Conservation (phyloP, 2,329 filamentous ascomycete species). For the Cadophora sp. region DNA sequence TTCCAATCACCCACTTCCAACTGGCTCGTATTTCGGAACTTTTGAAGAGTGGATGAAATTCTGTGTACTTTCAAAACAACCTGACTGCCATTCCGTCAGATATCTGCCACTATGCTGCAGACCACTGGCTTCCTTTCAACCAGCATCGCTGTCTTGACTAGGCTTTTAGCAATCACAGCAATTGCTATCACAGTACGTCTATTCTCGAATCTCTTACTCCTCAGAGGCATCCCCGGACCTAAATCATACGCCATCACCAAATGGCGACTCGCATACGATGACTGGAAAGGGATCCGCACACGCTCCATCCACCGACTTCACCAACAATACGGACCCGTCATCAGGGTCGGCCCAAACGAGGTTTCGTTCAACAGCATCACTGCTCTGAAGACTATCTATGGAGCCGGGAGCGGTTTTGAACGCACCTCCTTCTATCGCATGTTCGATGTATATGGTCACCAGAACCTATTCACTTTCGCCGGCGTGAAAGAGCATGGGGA, state of each 20-base stretch:
- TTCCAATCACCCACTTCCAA: not conserved
- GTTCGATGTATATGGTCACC: constrained; percentile 60
- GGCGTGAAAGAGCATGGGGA: constrained; percentile 52
- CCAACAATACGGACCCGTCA: constrained; percentile 30
- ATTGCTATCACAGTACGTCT: not conserved
- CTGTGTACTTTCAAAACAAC: not conserved
- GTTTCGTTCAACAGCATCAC: constrained; percentile 47
- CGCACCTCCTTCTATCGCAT: constrained; percentile 56
- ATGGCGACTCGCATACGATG: constrained; percentile 34
- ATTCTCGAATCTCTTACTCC: constrained; percentile 18
- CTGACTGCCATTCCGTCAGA: not conserved
- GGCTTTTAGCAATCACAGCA: not conserved
- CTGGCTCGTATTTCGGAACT: not conserved
- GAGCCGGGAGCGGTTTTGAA: constrained; percentile 57
- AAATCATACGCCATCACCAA: constrained; percentile 30
- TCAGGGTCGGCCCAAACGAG: constrained; percentile 45
- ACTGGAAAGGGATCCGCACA: constrained; percentile 31
- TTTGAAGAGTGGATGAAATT: not conserved
- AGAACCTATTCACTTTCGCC: constrained; percentile 60
- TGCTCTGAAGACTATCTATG: constrained; percentile 60
- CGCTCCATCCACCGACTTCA: constrained; percentile 33
- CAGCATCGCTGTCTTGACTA: not conserved
- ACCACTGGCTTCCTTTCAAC: not conserved
- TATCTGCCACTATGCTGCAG: not conserved
- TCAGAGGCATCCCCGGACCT: constrained; percentile 32